phyloP scores from a whole-genome alignment of 352 stramenopile species.

The Globisporangium canariense region DNA sequence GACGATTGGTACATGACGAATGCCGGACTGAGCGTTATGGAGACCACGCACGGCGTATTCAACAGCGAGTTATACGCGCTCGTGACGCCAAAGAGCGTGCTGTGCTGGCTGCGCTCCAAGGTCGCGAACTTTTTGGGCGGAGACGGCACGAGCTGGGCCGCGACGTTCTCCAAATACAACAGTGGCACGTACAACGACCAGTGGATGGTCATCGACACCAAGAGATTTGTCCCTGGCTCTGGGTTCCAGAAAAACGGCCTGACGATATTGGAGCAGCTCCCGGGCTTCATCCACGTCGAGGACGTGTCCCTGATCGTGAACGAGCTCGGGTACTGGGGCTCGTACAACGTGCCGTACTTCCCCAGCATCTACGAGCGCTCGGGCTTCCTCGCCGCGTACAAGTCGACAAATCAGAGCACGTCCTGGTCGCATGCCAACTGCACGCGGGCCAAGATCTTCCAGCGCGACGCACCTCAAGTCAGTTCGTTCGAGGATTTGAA shows the following conservation, averaged over 20 bases:
- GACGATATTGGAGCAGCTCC: conserved; percentile 73
- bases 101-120: conserved; percentile 64
- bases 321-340: conserved; percentile 64
- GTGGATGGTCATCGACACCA: conserved; percentile 79
- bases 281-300: conserved; percentile 41
- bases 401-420: conserved; percentile 28
- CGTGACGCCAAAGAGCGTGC: conserved; percentile 44
- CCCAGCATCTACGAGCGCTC: conserved; percentile 46
- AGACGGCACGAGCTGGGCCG: conserved; percentile 44
- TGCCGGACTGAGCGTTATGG: conserved; percentile 46
- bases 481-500: conserved; percentile 49
- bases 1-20: conserved; percentile 82
- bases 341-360: conserved; percentile 86
- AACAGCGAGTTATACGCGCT: conserved; percentile 48
- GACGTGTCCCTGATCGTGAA: conserved; percentile 58
- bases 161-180: conserved; percentile 54
- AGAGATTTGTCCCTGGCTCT: conserved; percentile 36
- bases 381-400: conserved; percentile 43
- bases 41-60: conserved; percentile 73
- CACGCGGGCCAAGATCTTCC: conserved; percentile 54
- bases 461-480: conserved; percentile 42
- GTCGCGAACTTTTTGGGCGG: conserved; percentile 44
- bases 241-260: conserved; percentile 47
- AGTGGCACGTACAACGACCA: conserved; percentile 85
- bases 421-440: conserved; percentile 45